Evolutionary conservation across 495 filamentous ascomycete genomes (phyloP).

Genomic region (Lophiostoma macrostomum): DNA sequence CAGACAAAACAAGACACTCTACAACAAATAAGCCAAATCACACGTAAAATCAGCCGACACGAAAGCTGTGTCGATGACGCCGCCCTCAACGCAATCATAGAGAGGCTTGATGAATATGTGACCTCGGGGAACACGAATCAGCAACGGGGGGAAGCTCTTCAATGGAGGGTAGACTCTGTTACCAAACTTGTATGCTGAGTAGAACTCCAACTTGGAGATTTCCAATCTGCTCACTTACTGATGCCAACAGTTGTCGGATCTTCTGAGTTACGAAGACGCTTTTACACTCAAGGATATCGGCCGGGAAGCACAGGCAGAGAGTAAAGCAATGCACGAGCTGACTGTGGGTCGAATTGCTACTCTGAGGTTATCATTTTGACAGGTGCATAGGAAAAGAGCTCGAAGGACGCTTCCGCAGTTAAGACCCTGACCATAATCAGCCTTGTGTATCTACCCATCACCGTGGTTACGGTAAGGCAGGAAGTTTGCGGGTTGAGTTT

Average conservation of each 20-base stretch:
- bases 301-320: constrained; percentile 18
- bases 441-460: constrained; percentile 41
- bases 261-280: constrained; percentile 17
- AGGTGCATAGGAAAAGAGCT: constrained; percentile 36
- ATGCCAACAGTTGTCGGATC: constrained; percentile 15
- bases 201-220: neutral
- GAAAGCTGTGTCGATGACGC: neutral
- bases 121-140: neutral
- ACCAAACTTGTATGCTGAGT: constrained; percentile 11
- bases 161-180: constrained; percentile 8
- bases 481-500: neutral
- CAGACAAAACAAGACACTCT: constrained; percentile 10
- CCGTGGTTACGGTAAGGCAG: constrained; percentile 39
- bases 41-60: neutral
- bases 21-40: neutral
- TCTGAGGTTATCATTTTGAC: constrained; percentile 22
- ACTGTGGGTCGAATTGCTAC: constrained; percentile 25
- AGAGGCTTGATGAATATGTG: neutral
- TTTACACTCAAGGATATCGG: constrained; percentile 15
- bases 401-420: constrained; percentile 41
- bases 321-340: constrained; percentile 28
- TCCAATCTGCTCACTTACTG: neutral
- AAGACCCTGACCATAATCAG: constrained; percentile 42
- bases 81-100: neutral
- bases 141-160: constrained; percentile 7